Conservation (phyloP, 257 asterid genomes). For the Leptodermis oblonga region DNA sequence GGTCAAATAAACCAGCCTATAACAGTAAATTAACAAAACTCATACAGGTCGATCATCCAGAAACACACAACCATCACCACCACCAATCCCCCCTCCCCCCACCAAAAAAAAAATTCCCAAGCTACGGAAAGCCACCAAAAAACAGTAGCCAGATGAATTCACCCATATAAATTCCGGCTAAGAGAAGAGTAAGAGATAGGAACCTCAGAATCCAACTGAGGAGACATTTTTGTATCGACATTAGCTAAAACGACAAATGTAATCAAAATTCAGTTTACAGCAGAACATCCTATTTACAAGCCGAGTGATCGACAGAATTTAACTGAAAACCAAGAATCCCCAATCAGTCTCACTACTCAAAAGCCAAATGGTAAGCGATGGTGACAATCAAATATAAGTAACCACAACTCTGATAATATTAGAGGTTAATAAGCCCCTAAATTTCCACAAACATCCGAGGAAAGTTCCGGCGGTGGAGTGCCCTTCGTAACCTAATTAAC, state of each 20-base stretch:
- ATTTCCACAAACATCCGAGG: slow-evolving; percentile 1
- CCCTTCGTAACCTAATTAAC: neutral
- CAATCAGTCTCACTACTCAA: neutral
- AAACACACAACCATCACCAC: neutral
- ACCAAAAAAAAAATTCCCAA: too few species aligned
- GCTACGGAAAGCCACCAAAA: neutral
- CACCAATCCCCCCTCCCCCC: too few species aligned
- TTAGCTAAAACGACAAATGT: neutral
- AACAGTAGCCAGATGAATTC: neutral
- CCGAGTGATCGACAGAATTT: neutral
- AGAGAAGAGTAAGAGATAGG: neutral
- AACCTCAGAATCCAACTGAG: neutral
- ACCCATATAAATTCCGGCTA: neutral
- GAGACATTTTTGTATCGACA: neutral
- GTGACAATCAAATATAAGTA: neutral
- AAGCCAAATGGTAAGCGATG: neutral
- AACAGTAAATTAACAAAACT: neutral
- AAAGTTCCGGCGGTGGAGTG: neutral
- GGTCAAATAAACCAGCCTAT: too few species aligned
- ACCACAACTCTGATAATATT: neutral
- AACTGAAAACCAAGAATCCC: neutral
- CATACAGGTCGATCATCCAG: too few species aligned
- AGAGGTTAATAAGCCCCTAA: neutral
- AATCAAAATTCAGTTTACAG: neutral
- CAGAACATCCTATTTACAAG: neutral